Evolutionary conservation across 1,284 basidiomycete species (phyloP).

Genomic region (Ganoderma resinaceum): DNA sequence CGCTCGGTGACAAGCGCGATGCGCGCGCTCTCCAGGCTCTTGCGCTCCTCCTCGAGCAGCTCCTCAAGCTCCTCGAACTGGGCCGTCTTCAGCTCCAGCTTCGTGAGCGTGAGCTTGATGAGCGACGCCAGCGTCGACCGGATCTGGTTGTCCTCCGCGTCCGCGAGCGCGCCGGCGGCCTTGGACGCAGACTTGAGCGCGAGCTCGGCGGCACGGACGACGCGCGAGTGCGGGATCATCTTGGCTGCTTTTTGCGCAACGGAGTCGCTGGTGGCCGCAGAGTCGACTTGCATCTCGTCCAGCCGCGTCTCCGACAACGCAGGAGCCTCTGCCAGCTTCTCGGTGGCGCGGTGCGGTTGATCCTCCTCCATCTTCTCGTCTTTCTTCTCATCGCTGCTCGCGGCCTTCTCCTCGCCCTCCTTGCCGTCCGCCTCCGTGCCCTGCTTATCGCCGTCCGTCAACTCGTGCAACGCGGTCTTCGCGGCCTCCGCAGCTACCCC

Average conservation of each 20-base stretch:
- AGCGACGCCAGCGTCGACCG: constrained; percentile 83
- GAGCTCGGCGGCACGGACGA: constrained; percentile 81
- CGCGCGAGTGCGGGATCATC: constrained; percentile 74
- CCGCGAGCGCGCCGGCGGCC: constrained; percentile 84
- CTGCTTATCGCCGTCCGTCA: constrained; percentile 66
- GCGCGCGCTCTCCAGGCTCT: constrained; percentile 74
- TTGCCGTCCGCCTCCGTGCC: constrained; percentile 44
- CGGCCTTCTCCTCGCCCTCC: constrained; percentile 38
- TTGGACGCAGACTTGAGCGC: constrained; percentile 91
- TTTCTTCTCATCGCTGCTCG: constrained; percentile 36
- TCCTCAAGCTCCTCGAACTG: constrained; percentile 94
- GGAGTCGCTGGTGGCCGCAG: constrained; percentile 32
- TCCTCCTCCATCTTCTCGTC: constrained; percentile 48
- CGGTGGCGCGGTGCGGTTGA: constrained; percentile 27
- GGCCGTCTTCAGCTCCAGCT: constrained; percentile 92
- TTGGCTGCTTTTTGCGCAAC: constrained; percentile 42
- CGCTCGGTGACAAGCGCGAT: constrained; percentile 74
- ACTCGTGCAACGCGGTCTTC: constrained; percentile 85
- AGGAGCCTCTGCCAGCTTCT: constrained; percentile 21
- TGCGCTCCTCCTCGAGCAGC: constrained; percentile 86
- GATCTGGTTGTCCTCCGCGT: constrained; percentile 87
- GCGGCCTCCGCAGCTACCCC: constrained; percentile 94
- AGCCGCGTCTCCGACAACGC: constrained; percentile 27
- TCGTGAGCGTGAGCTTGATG: constrained; percentile 91
- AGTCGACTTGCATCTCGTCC: constrained; percentile 53